These are phyloP conservation scores for Acer campestre DNA, from an alignment of 345 rosid species.

Conservation along the genomic window DNA sequence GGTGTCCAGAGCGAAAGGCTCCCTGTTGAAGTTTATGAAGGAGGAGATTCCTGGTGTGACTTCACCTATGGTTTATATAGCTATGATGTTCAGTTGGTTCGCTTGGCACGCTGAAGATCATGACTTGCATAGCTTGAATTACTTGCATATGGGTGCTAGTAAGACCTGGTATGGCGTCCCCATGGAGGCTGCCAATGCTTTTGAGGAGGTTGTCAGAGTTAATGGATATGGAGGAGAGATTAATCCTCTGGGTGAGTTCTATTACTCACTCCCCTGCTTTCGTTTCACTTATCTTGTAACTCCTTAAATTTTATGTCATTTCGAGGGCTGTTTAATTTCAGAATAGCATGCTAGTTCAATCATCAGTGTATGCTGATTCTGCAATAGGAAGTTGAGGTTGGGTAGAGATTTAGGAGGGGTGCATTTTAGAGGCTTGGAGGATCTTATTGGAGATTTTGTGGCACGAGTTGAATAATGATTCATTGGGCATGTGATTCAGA, in stretches of 20 bases:
- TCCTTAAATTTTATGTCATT: background rate
- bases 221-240: conserved; percentile 94
- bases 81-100: conserved; percentile 99
- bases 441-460: background rate
- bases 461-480: background rate
- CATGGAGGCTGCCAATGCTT: conserved; percentile 83
- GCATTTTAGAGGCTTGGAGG: conserved; percentile 5
- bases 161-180: conserved; percentile 99
- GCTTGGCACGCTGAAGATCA: conserved; percentile 99
- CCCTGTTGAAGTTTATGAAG: conserved; percentile 92
- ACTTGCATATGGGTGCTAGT: conserved; percentile 93
- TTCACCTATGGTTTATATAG: conserved; percentile 95
- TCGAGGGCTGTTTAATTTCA: background rate
- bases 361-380: background rate
- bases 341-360: conserved; percentile 1
- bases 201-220: conserved; percentile 95
- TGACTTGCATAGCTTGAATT: conserved; percentile 96
- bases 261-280: conserved; percentile 32
- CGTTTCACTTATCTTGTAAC: background rate
- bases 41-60: conserved; percentile 99
- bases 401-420: conserved; percentile 1
- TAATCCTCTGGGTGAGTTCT: conserved; percentile 87
- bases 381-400: background rate
- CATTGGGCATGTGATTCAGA: background rate
- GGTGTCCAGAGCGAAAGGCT: conserved; percentile 87